Evolutionary conservation across 1,139 yeast species (phyloP).

Genomic region (Lodderomyces jiufengensis): DNA sequence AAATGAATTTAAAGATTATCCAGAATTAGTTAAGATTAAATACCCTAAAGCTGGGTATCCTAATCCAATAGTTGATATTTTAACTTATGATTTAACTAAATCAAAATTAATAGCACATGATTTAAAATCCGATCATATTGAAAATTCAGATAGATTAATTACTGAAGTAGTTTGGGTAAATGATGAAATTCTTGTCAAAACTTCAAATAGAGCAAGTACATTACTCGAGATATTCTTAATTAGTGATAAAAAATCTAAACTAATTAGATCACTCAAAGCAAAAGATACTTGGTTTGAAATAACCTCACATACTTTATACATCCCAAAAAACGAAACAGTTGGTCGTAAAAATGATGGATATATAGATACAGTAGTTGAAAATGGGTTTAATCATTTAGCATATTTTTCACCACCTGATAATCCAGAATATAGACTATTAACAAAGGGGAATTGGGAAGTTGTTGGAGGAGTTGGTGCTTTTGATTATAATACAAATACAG

Average conservation of each 20-base stretch:
- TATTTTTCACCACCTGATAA: conserved; percentile 52
- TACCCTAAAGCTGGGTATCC: conserved; percentile 48
- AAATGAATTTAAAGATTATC: conserved; percentile 35
- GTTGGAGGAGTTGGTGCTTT: conserved; percentile 46
- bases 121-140: conserved; percentile 22
- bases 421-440: conserved; percentile 40
- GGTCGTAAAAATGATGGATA: conserved; percentile 50
- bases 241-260: conserved; percentile 22
- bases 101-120: conserved; percentile 17
- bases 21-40: conserved; percentile 35
- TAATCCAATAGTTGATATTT: conserved; percentile 39
- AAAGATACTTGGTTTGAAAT: conserved; percentile 73
- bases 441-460: conserved; percentile 55
- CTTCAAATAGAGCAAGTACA: conserved; percentile 46
- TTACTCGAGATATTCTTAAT: conserved; percentile 38
- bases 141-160: conserved; percentile 25
- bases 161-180: conserved; percentile 47
- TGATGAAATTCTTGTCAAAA: conserved; percentile 32
- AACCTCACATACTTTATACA: conserved; percentile 62
- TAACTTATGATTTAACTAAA: conserved; percentile 28
- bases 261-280: conserved; percentile 34
- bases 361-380: conserved; percentile 49
- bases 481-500: conserved; percentile 38
- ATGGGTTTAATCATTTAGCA: conserved; percentile 55
- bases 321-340: conserved; percentile 55